Evolutionary conservation across 192 early-diverging fungal species (phyloP), one percentile per base, ranked within the genome.

Genomic region (Coemansia sp.): DNA sequence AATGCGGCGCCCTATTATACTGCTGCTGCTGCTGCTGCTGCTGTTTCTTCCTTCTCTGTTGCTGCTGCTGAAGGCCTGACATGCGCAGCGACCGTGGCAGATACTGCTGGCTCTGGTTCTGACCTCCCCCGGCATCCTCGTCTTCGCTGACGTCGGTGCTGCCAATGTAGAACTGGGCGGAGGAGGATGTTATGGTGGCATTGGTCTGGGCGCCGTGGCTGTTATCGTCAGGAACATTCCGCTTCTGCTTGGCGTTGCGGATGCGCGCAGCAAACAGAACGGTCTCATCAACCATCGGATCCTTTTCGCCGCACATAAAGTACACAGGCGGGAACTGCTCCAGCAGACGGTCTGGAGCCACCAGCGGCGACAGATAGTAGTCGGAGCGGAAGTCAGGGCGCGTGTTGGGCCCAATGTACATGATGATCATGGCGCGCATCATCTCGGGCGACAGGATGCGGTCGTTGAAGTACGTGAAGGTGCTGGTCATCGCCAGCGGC

Each of bases 221-320:
- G n/a, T 6, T 13, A 8, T 19, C 22, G 5, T 19, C 1, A 5
- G 8, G 22, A 19, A 2, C 13, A 5, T 7, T 5, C 1, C n/a
- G 47, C 40, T 76, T 82, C 22, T 84, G 74, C 73, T 96, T 97
- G 54, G 95, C 94, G 26, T 88, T 86, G 41, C 95, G 88, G 18
- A 99, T 78, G 12, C 93, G 89, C 9, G 88, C 92, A 8, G 93
- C 93, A 78, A 97, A 91, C 16, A 99, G 77, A 19, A 97, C 90
- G 4, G 96, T 95, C 77, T 99, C 97, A 78, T 99, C 97, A 6
- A 99, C 93, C 46, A 99, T 87, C 4, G 97, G 97, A 73, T 99
- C 97, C 70, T 96, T 96, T 67, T 97, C 95, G 46, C 97, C 97
- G 65, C 91, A 92, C 57, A 99, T 85, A 56, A 97, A 87, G 72